These are phyloP conservation scores for Chrysoporthe puriensis DNA, from an alignment of 2,329 filamentous ascomycete genomes.

Conservation along the genomic window DNA sequence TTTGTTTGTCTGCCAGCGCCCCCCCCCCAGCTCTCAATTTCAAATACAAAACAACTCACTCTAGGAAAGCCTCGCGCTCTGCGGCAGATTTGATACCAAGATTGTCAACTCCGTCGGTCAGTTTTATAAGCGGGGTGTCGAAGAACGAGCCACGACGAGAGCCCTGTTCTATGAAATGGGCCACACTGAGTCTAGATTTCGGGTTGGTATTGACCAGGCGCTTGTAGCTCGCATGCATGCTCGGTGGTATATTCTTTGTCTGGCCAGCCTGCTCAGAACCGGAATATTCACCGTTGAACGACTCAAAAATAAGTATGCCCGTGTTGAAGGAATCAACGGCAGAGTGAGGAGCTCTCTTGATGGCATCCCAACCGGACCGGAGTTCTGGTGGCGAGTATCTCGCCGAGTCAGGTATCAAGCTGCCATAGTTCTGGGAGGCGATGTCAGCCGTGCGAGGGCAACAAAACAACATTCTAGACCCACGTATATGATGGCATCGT, in stretches of 20 bases:
- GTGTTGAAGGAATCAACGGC: slow-evolving; percentile 89
- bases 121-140: slow-evolving; percentile 86
- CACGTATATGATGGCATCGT: slow-evolving; percentile 90
- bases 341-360: slow-evolving; percentile 79
- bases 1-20: neutral
- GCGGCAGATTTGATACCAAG: slow-evolving; percentile 83
- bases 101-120: slow-evolving; percentile 92
- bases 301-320: slow-evolving; percentile 83
- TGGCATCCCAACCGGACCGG: slow-evolving; percentile 86
- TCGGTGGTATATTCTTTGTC: slow-evolving; percentile 82
- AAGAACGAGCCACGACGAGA: slow-evolving; percentile 84
- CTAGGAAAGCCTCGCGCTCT: slow-evolving; percentile 84
- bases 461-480: slow-evolving; percentile 17
- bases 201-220: slow-evolving; percentile 86
- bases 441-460: slow-evolving; percentile 23
- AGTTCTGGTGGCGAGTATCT: slow-evolving; percentile 89
- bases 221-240: slow-evolving; percentile 91
- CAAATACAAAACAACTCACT: slow-evolving; percentile 45
- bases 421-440: slow-evolving; percentile 74
- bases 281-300: slow-evolving; percentile 84
- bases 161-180: slow-evolving; percentile 89
- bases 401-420: slow-evolving; percentile 80
- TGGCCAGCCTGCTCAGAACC: slow-evolving; percentile 81
- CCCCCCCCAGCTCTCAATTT: neutral
- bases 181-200: slow-evolving; percentile 82